Conservation (phyloP, 192 early-diverging fungal species). For the Gaertneriomyces semiglobifer region DNA sequence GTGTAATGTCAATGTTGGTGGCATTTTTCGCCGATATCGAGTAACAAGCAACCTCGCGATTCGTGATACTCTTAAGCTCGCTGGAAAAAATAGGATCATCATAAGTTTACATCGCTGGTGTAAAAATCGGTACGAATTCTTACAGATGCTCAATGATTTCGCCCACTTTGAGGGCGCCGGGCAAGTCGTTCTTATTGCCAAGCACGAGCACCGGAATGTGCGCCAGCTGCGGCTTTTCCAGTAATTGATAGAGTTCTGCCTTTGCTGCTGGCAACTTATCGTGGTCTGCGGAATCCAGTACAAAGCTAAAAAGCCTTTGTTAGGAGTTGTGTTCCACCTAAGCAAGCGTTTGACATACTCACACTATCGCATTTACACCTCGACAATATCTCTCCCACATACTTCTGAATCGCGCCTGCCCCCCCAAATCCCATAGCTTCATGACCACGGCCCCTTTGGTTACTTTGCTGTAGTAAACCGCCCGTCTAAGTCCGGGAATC, state of each 20-base stretch:
- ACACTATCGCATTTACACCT: conserved; percentile 97
- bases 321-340: neutral
- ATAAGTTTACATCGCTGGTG: neutral
- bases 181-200: conserved; percentile 98
- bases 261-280: conserved; percentile 87
- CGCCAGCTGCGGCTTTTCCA: conserved; percentile 90
- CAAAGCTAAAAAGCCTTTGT: conserved; percentile 61
- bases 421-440: conserved; percentile 99
- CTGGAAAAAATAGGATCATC: conserved; percentile 37
- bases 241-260: conserved; percentile 83
- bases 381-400: conserved; percentile 85
- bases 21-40: conserved; percentile 98
- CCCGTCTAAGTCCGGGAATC: neutral
- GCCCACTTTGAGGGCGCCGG: conserved; percentile 80
- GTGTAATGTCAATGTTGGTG: conserved; percentile 94
- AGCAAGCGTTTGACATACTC: conserved; percentile 25
- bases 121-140: conserved; percentile 24
- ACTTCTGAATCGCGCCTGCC: conserved; percentile 89
- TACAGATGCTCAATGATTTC: conserved; percentile 88
- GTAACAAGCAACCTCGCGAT: conserved; percentile 96
- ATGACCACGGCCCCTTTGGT: conserved; percentile 75
- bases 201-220: conserved; percentile 96
- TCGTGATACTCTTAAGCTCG: conserved; percentile 81
- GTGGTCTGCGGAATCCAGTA: conserved; percentile 94
- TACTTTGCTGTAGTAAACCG: conserved; percentile 39